Base-by-base conservation (phyloP, 2,329 filamentous ascomycete species). In the Colletotrichum tropicale region DNA sequence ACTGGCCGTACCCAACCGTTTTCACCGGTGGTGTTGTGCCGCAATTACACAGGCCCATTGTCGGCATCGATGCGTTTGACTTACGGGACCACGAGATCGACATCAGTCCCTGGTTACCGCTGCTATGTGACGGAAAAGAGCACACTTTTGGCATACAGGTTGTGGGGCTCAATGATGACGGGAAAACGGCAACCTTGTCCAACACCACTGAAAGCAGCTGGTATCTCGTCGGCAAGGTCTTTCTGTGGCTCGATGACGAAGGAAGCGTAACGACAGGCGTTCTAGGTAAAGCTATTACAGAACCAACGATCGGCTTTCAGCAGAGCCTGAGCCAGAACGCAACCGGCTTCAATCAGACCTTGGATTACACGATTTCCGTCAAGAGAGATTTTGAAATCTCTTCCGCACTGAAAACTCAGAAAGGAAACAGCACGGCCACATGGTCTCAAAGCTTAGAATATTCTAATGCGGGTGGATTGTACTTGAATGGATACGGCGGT, bases 21-120 rank as follows among this genome's bases (percentile, higher is more conserved):
- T 96, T 96, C 79, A 96, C 95, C 0, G 95, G 95, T 3, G 95
- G 95, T 2, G 88, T 98, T 5, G 93, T 94, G 1, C 94, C 94
- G 5, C 91, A 92, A 2, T 89, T 97, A 56, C 95, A 96, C 90
- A 88, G 94, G 8, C 95, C 95, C 0, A 89, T 97, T 70, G 95
- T 94, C 3, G 94, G 94, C 2, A 91, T 94, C 28, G 93, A 97
- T 80, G 92, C 94, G 0, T 97, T 95, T 81, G 94, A 97, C 80
- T 86, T 98, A 26, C 88, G 90, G 48, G 94, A 97, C 81, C 92
- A 95, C 77, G 94, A 97, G 81, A 94, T 98, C 76, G 95, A 98
- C 80, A 92, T 98, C 65, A 93, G 94, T 3, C 92, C 94, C 0
- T 97, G 94, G 87, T 86, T 97, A 7, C 91, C 93, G 1, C 74